These are phyloP conservation scores for Cutaneotrichosporon cutaneum DNA, from an alignment of 1,284 basidiomycete species.

Conservation along the genomic window DNA sequence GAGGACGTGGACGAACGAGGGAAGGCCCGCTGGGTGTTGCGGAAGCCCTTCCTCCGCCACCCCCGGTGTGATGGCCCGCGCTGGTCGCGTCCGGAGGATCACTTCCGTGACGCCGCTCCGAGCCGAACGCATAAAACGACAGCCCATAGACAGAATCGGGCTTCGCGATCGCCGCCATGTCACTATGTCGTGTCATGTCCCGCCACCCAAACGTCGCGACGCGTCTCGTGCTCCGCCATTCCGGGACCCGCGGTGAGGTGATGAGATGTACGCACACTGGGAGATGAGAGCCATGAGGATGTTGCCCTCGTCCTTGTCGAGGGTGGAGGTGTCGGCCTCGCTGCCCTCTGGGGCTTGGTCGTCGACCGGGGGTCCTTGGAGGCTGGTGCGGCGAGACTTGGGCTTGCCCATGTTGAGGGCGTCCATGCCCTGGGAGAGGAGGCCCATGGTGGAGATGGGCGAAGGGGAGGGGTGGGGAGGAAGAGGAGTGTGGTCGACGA, in stretches of 20 bases:
- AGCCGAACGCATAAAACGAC: background rate
- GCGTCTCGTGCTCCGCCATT: too few species aligned
- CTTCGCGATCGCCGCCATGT: background rate
- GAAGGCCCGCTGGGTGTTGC: background rate
- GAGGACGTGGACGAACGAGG: background rate
- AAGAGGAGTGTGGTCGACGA: background rate
- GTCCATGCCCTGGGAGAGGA: conserved; percentile 35
- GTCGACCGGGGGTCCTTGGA: conserved; percentile 22
- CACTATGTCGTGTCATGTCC: background rate
- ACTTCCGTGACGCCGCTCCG: background rate
- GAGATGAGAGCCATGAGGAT: conserved; percentile 50
- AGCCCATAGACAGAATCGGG: too few species aligned
- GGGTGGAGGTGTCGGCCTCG: conserved; percentile 47
- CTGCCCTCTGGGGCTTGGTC: conserved; percentile 32
- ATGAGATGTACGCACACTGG: conserved; percentile 50
- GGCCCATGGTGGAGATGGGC: conserved; percentile 30
- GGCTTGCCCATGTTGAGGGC: conserved; percentile 20
- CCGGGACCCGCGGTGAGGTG: too few species aligned
- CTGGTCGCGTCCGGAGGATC: background rate
- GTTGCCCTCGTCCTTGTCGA: conserved; percentile 55
- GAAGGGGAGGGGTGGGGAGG: conserved; percentile 2
- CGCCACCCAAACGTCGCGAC: background rate
- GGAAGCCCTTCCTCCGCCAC: background rate
- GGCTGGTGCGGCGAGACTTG: conserved; percentile 24
- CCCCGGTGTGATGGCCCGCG: background rate